A percentile compares a stretch with the other conserved stretches of the same genome.
Evolutionary conservation across 768 basidiomycete species (phyloP).

Genomic region (Serpula lacrymans): DNA sequence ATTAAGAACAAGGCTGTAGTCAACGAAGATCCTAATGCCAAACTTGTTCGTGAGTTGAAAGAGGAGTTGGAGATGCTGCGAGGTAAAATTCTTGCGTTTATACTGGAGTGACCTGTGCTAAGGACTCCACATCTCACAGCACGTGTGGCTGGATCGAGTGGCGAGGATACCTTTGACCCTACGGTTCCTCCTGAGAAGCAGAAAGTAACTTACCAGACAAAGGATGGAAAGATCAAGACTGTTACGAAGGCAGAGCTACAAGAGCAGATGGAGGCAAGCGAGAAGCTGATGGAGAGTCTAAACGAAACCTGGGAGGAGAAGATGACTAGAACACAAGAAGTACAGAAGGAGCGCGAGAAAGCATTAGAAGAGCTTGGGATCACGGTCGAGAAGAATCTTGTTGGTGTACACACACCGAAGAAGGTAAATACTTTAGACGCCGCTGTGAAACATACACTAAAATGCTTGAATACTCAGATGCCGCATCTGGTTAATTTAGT

Average conservation of each 20-base stretch:
- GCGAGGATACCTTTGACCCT: conserved; percentile 82
- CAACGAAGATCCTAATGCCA: conserved; percentile 99
- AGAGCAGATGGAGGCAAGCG: conserved; percentile 93
- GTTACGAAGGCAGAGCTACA: conserved; percentile 97
- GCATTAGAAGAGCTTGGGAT: conserved; percentile 97
- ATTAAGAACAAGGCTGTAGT: conserved; percentile 99
- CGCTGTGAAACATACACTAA: conserved; percentile 6
- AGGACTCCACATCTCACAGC: conserved; percentile 38
- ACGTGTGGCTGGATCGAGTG: conserved; percentile 65
- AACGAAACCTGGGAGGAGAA: conserved; percentile 98
- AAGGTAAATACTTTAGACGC: conserved; percentile 46
- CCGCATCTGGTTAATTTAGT: conserved; percentile 93
- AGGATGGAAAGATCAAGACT: conserved; percentile 90
- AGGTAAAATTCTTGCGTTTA: conserved; percentile 49
- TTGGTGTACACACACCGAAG: conserved; percentile 98
- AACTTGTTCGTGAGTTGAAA: conserved; percentile 97
- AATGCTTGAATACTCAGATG: conserved; percentile 50
- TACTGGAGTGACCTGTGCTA: conserved; percentile 1
- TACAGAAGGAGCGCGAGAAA: conserved; percentile 96
- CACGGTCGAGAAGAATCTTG: conserved; percentile 92
- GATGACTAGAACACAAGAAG: conserved; percentile 84
- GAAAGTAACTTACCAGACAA: conserved; percentile 90
- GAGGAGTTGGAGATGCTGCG: conserved; percentile 94
- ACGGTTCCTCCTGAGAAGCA: conserved; percentile 91
- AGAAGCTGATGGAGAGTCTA: conserved; percentile 90